Evolutionary conservation across 176 grass and related monocot species (phyloP).

Genomic region (Musa schizocarpa): DNA sequence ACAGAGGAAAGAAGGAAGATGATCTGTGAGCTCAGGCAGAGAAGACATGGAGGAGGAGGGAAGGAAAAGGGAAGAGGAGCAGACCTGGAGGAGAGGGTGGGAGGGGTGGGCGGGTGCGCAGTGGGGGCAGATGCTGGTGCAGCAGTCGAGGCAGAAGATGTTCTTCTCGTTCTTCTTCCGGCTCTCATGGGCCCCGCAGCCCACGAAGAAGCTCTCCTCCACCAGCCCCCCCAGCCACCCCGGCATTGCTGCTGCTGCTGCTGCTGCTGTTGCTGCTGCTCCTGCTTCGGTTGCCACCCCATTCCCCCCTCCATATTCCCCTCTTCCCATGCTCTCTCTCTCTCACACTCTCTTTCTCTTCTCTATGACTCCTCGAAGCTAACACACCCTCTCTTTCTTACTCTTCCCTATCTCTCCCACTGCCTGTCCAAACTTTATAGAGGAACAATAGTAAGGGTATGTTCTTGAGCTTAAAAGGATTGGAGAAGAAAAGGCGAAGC

Average conservation of each 20-base stretch:
- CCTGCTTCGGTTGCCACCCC: background rate
- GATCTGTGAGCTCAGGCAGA: background rate
- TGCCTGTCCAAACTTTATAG: background rate
- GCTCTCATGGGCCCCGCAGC: slow-evolving; percentile 51
- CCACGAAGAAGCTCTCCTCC: slow-evolving; percentile 84
- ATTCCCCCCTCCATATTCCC: background rate
- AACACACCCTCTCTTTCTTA: background rate
- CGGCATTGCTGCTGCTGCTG: slow-evolving; percentile 15
- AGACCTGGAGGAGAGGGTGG: slow-evolving; percentile 72
- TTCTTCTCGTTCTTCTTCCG: slow-evolving; percentile 97
- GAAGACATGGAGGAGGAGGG: background rate
- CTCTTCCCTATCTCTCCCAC: background rate
- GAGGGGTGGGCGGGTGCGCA: slow-evolving; percentile 47
- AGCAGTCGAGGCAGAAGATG: slow-evolving; percentile 93
- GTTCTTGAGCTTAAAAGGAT: background rate
- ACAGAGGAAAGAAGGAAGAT: background rate
- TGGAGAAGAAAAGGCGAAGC: background rate
- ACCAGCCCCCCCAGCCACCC: slow-evolving; percentile 59
- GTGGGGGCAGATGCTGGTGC: slow-evolving; percentile 78
- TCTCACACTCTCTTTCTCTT: background rate
- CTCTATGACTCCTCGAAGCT: too few relatives aligned
- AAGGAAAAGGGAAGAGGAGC: background rate
- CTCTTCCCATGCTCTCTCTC: too few relatives aligned
- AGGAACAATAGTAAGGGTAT: background rate
- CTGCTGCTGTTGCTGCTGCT: slow-evolving; percentile 14